phyloP scores from a whole-genome alignment of 345 rosid species.

The Salix udensis region DNA sequence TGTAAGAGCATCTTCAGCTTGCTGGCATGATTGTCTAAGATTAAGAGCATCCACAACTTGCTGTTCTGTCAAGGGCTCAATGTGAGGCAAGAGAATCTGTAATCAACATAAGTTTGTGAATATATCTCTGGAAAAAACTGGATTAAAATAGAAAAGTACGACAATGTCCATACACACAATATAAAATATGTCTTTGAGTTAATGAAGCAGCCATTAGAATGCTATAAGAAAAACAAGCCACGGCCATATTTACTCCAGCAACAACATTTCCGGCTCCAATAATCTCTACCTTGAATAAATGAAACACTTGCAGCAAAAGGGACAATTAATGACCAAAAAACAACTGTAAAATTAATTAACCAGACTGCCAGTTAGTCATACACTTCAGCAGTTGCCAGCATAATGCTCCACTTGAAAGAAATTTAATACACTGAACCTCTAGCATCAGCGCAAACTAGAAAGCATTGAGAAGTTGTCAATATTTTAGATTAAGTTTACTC shows the following conservation, averaged over 20 bases:
- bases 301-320: not conserved
- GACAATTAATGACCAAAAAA: not conserved
- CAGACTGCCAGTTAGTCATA: not conserved
- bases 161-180: not conserved
- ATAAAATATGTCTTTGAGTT: not conserved
- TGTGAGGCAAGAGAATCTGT: slow-evolving; percentile 73
- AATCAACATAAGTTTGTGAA: slow-evolving; percentile 4
- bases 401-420: not conserved
- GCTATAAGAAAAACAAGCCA: not conserved
- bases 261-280: not conserved
- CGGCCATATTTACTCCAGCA: not conserved
- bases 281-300: not conserved
- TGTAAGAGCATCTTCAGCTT: slow-evolving; percentile 91
- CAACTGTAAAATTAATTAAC: not conserved
- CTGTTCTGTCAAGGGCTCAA: slow-evolving; percentile 61
- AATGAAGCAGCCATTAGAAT: not conserved
- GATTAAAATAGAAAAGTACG: not conserved
- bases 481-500: not conserved
- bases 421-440: not conserved
- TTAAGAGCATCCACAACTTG: slow-evolving; percentile 48
- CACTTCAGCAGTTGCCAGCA: not conserved
- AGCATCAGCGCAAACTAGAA: not conserved
- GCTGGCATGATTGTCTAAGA: slow-evolving; percentile 70
- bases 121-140: slow-evolving; percentile 2
- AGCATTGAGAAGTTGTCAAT: not conserved